Conservation (phyloP, 305 asterid genomes). For the Fraxinus latifolia region DNA sequence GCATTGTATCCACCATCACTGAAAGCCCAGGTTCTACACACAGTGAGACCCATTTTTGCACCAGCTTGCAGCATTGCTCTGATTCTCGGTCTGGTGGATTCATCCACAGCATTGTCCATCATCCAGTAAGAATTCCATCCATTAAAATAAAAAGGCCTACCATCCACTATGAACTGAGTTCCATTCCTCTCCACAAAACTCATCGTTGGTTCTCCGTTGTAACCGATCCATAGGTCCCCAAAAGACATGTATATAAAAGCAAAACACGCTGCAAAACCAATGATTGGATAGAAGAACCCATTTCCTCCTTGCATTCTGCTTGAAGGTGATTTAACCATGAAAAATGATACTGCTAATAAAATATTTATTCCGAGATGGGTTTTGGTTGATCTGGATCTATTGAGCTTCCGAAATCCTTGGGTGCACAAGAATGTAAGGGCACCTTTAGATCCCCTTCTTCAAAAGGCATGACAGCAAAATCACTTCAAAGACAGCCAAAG, state of each 20-base stretch:
- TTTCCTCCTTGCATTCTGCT: slow-evolving; percentile 60
- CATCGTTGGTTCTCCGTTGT: slow-evolving; percentile 37
- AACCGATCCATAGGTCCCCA: slow-evolving; percentile 73
- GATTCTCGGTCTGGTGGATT: slow-evolving; percentile 50
- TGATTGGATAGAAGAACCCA: slow-evolving; percentile 77
- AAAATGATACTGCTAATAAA: slow-evolving; percentile 15
- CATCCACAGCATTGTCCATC: slow-evolving; percentile 95
- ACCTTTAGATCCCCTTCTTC: slow-evolving; percentile 40
- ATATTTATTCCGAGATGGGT: slow-evolving; percentile 25
- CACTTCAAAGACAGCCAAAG: slow-evolving; percentile 21
- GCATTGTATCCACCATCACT: slow-evolving; percentile 95
- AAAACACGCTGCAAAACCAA: slow-evolving; percentile 79
- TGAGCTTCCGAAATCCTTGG: slow-evolving; percentile 20
- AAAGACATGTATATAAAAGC: slow-evolving; percentile 77
- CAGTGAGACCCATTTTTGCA: slow-evolving; percentile 94
- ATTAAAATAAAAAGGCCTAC: slow-evolving; percentile 73
- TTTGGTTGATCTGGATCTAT: slow-evolving; percentile 29
- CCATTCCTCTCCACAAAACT: slow-evolving; percentile 94
- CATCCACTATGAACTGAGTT: slow-evolving; percentile 82
- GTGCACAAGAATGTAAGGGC: slow-evolving; percentile 25
- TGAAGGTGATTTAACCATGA: slow-evolving; percentile 24
- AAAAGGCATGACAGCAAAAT: slow-evolving; percentile 27
- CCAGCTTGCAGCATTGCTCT: slow-evolving; percentile 67
- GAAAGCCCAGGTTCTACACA: slow-evolving; percentile 98
- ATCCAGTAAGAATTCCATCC: slow-evolving; percentile 99